These are phyloP conservation scores for Choricystis sp. DNA, from an alignment of 139 green algal genomes.

Conservation along the genomic window DNA sequence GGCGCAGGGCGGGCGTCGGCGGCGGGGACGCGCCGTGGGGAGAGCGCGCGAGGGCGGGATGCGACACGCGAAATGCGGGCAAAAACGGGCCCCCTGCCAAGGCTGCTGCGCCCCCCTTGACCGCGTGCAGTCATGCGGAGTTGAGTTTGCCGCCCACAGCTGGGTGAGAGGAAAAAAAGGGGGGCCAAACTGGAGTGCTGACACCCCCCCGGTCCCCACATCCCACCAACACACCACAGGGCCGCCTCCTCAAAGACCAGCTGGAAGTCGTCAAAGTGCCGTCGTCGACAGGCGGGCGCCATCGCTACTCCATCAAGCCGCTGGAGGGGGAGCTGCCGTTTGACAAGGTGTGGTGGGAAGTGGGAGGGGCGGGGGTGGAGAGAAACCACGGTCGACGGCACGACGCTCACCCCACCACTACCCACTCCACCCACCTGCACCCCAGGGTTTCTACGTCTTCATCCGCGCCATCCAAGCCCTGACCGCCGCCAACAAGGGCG, in stretches of 20 bases:
- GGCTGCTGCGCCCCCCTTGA: no score
- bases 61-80: no score
- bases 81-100: no score
- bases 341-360: constrained; percentile 51
- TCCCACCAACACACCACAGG: no score
- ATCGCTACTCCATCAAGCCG: constrained; percentile 43
- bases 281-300: constrained; percentile 22
- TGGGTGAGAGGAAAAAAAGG: no score
- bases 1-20: no score
- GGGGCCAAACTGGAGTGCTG: no score
- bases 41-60: no score
- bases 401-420: neutral
- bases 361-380: neutral
- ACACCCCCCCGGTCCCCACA: no score
- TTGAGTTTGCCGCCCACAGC: no score
- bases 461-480: constrained; percentile 72
- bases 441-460: constrained; percentile 72
- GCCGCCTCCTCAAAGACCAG: constrained; percentile 61
- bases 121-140: no score
- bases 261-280: constrained; percentile 50
- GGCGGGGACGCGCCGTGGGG: no score
- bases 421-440: neutral
- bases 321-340: constrained; percentile 65
- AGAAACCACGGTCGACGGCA: neutral
- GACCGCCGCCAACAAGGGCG: constrained; percentile 48